Percentiles rank a stretch among this genome's conserved stretches.
phyloP scores from a whole-genome alignment of 257 asterid species.

The Lycium ferocissimum region DNA sequence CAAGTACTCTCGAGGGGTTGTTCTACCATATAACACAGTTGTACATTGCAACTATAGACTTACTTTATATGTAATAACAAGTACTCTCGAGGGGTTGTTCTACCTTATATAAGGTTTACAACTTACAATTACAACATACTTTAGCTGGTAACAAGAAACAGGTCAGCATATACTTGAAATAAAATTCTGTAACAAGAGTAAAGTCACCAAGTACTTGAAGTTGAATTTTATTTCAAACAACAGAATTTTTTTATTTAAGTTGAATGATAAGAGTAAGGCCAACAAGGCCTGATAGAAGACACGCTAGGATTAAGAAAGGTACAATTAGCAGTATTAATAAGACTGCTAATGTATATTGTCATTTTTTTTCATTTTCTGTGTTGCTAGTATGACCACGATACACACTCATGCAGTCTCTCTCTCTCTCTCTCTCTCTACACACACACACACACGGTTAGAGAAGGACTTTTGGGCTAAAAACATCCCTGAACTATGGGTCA shows the following conservation, averaged over 20 bases:
- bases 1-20: too few species aligned
- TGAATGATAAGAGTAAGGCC: not conserved
- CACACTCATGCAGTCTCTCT: too few species aligned
- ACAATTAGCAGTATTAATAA: not conserved
- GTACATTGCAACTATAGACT: not conserved
- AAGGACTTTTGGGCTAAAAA: not conserved
- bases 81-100: not conserved
- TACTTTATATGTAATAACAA: not conserved
- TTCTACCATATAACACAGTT: not conserved
- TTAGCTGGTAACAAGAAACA: not conserved
- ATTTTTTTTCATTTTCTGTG: too few species aligned
- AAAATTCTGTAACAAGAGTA: not conserved
- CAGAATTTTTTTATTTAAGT: not conserved
- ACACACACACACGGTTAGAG: too few species aligned
- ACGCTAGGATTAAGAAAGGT: constrained; percentile 3
- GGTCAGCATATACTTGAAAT: not conserved
- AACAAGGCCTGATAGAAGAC: not conserved
- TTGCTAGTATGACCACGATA: too few species aligned
- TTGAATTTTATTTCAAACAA: not conserved
- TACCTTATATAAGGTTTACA: not conserved
- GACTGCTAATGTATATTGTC: too few species aligned
- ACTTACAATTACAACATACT: not conserved
- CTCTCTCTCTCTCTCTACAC: too few species aligned
- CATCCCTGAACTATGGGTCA: not conserved
- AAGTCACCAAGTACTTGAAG: not conserved